A percentile compares a stretch with the other conserved stretches of the same genome.
Evolutionary conservation across 352 stramenopile species (phyloP).

Genomic region (Plasmopara viticola): DNA sequence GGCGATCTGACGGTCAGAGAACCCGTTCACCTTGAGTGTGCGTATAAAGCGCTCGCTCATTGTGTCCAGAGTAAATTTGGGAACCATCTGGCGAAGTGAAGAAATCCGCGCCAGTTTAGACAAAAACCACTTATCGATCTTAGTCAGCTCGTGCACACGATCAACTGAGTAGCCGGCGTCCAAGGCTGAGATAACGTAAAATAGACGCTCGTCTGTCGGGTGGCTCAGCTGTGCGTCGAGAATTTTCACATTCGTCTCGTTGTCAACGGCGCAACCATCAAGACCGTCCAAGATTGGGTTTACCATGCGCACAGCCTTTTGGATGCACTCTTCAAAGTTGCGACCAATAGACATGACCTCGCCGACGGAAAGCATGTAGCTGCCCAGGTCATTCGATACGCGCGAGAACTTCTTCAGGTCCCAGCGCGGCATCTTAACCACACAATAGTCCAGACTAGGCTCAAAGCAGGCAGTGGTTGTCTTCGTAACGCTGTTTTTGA

Average conservation of each 20-base stretch:
- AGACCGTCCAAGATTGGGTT: slow-evolving; percentile 85
- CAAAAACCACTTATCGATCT: slow-evolving; percentile 99
- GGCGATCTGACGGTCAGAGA: slow-evolving; percentile 88
- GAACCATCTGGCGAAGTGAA: slow-evolving; percentile 72
- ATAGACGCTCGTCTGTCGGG: slow-evolving; percentile 79
- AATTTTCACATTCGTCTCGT: slow-evolving; percentile 47
- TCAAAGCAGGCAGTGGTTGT: slow-evolving; percentile 97
- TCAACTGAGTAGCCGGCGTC: slow-evolving; percentile 91
- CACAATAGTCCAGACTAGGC: slow-evolving; percentile 97
- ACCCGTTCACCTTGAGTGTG: slow-evolving; percentile 86
- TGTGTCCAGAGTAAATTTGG: slow-evolving; percentile 48
- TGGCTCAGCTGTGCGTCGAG: slow-evolving; percentile 60
- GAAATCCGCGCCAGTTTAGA: slow-evolving; percentile 89
- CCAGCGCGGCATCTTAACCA: slow-evolving; percentile 96
- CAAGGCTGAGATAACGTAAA: slow-evolving; percentile 78
- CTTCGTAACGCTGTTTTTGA: slow-evolving; percentile 95
- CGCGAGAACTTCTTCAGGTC: slow-evolving; percentile 96
- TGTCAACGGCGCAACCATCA: slow-evolving; percentile 86
- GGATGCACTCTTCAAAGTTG: slow-evolving; percentile 95
- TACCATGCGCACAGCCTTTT: slow-evolving; percentile 98
- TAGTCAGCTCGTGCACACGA: slow-evolving; percentile 96
- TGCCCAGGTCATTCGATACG: slow-evolving; percentile 93
- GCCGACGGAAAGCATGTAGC: slow-evolving; percentile 95
- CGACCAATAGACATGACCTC: slow-evolving; percentile 97
- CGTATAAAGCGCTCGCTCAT: slow-evolving; percentile 43